Evolutionary conservation across 176 grass and related monocot species (phyloP).

Genomic region (Aegilops longissima): DNA sequence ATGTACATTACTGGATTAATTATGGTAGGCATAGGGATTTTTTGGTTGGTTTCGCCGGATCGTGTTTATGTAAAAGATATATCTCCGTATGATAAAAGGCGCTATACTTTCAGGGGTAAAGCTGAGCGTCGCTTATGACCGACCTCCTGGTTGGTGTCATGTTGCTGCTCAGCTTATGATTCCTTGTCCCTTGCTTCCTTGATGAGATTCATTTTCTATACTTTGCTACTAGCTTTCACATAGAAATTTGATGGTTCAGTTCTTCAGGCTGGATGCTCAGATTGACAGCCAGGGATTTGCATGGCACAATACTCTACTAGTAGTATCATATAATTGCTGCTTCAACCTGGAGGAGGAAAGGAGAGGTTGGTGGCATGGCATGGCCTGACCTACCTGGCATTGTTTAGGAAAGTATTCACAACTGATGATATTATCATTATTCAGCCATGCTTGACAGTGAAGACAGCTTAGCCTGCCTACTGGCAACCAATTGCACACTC

Average conservation of each 20-base stretch:
- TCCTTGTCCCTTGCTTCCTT: background rate
- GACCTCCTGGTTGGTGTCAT: background rate
- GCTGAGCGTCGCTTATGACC: slow-evolving; percentile 4
- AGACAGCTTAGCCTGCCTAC: background rate
- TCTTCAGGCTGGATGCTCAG: slow-evolving; percentile 14
- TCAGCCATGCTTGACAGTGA: background rate
- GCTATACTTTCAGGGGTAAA: slow-evolving; percentile 14
- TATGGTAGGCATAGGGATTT: slow-evolving; percentile 46
- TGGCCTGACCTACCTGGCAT: slow-evolving; percentile 1
- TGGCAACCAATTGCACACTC: background rate
- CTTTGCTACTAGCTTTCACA: background rate
- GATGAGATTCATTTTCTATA: background rate
- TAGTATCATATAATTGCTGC: background rate
- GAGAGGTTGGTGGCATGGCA: background rate
- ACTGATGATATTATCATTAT: background rate
- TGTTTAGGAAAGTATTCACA: slow-evolving; percentile 1
- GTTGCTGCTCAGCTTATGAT: background rate
- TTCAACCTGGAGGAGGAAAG: slow-evolving; percentile 24
- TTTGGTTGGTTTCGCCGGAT: slow-evolving; percentile 38
- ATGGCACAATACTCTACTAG: background rate
- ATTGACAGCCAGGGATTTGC: background rate
- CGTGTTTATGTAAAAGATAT: slow-evolving; percentile 39
- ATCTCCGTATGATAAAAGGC: slow-evolving; percentile 42
- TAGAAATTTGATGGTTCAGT: background rate
- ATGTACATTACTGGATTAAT: slow-evolving; percentile 56